Evolutionary conservation across 1,284 basidiomycete species (phyloP), one percentile per base, ranked within the genome.

Genomic region (Microbotryum scabiosae): DNA sequence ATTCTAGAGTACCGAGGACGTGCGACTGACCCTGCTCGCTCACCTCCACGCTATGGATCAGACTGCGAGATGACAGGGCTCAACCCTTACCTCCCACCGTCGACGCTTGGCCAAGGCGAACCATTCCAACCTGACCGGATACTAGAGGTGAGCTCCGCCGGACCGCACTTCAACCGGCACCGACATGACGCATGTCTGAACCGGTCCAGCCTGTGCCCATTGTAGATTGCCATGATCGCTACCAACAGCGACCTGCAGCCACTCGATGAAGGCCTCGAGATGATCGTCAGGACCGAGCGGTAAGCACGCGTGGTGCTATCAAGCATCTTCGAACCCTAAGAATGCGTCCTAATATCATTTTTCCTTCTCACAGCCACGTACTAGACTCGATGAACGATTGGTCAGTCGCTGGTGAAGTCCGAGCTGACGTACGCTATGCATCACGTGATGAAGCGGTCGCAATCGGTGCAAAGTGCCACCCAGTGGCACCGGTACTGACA

Each of bases 191-290:
- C 9, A 23, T 16, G 28, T 41, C 26, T 10, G 23, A 45, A 20
- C 47, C 16, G 4, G 9, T 65, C 30, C 23, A 45, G 18, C 18
- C 8, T n/a, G 23, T 18, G 36, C 12, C 23, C 43, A 36, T 25
- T 9, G 26, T 69, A 72, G 63, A 76, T 75, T 67, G 74, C 75
- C 2, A 72, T 52, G 68, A 75, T 77, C 45, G 64, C 80, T 55
- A 82, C 81, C 4, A 75, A 81, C 66, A 78, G 77, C 2, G 69
- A 77, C 9, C 69, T 82, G 25, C 69, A 75, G 14, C 75, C 75
- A 4, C 75, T 82, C 4, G 81, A 82, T 63, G 75, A 76, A 21
- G 81, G 81, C 4, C 73, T 81, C 14, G 73, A 74, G 51, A 80
- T 75, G 64, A 76, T 80, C 21, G 78, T 82, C 54, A 69, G 71